Base-by-base conservation (phyloP, 2,329 filamentous ascomycete species). In the Penicillium polonicum region DNA sequence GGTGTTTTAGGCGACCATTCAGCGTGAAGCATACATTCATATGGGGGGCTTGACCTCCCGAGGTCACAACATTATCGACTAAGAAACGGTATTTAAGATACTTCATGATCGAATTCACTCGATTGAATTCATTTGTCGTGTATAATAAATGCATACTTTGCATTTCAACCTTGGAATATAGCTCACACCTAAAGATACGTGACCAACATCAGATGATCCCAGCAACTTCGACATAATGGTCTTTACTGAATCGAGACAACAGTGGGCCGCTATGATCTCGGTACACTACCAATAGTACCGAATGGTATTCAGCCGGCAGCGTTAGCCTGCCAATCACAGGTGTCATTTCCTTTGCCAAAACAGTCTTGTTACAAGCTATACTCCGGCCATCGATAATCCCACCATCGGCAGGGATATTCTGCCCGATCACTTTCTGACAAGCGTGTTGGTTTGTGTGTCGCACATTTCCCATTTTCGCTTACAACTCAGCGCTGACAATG, bases 261-360 rank as follows among this genome's bases (percentile, higher is more conserved):
- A 33, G 49, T 33, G 49, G 25, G 38, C 49, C 27, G 19, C 7
- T 19, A 13, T 10, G 19, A 27, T 29, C 19, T 33, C 49, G 49
- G 49, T 31, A 43, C 19, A 31, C 19, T 23, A 23, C 39, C 39
- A 27, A 52, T 52, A 33, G 29, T 9, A 19, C 21, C 39, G 6
- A 44, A 13, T 21, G 3, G 25, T 35, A 4, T 25, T 27, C 17
- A 10, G 2, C 15, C 39, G 49, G 49, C 10, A 52, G 1, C 0
- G 5, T 17, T 12, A 27, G 39, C 39, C 50, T 45, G 17, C 50
- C 50, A 52, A 52, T 52, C 50, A 46, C 21, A 45, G 41, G n/a
- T 25, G 13, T 4, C 3, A n/a, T n/a, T 15, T 12, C 10, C 5
- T 3, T 19, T 19, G 10, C 12, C 41, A 36, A 46, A 45, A 52